Base-by-base conservation (phyloP, 2,329 filamentous ascomycete species). In the Immersiporthe knoxdaviesiana region DNA sequence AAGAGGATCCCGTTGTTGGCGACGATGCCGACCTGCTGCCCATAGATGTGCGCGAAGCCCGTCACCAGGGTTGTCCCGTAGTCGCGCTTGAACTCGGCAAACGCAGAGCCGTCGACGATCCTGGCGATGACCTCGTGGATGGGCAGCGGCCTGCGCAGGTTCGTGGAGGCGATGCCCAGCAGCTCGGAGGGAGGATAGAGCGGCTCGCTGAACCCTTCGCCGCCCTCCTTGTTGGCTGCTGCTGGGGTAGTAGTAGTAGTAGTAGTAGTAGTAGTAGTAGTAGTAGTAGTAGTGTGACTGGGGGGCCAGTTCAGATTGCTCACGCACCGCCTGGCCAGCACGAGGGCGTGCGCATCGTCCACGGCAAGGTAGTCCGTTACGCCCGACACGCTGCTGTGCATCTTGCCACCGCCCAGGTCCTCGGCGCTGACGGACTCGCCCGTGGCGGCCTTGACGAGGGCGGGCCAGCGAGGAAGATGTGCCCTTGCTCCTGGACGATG, bases 1-100 rank as follows among this genome's bases (percentile, higher is more conserved):
- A 98, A 97, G 8, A 99, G 85, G 75, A 98, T 97, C 67, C 96
- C 96, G 75, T 97, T 96, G 83, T 98, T 98, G 72, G 95, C 95
- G 24, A 99, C 85, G 75, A 99, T 97, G 72, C 95, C 95, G 24
- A 98, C 93, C 66, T 89, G 92, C 73, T 97, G 92, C 58, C 94
- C 94, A 79, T 97, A 92, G 77, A 98, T 97, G 74, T 85, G 86
- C 1, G 93, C 95, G 78, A 98, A 97, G 54, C 95, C 93, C 0
- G 95, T 97, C 61, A 97, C 92, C 10, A 99, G 88, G 0, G 94
- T 97, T 4, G 88, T 88, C 68, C 95, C 95, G 78, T 97, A 98
- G 78, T 93, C 88, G 64, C 89, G 91, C 82, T 99, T 99, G 86
- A 98, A 99, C 80, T 98, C 95, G 68, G 92, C 87, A 79, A 99